These are phyloP conservation scores for Letharia columbiana DNA, from an alignment of 495 filamentous ascomycete species.

Conservation along the genomic window DNA sequence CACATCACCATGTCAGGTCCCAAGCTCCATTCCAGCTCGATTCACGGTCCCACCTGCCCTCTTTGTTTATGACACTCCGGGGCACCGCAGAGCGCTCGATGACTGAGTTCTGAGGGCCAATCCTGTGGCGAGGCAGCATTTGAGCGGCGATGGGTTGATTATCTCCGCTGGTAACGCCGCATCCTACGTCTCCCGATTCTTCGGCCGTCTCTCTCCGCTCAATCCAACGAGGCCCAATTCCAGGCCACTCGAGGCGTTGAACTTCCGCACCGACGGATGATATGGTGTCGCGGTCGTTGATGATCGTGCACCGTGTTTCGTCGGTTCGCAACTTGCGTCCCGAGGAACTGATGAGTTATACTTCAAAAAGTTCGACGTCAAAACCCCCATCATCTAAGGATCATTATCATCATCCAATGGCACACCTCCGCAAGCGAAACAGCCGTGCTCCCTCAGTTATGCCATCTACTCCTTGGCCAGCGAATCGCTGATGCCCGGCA, in stretches of 20 bases:
- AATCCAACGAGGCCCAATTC: not conserved
- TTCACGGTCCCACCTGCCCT: not conserved
- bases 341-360: not conserved
- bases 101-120: not conserved
- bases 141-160: not conserved
- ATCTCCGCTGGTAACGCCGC: not conserved
- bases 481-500: not conserved
- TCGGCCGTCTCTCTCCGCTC: not conserved
- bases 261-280: not conserved
- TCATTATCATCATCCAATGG: not conserved
- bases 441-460: not conserved
- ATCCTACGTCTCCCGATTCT: not conserved
- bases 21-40: not conserved
- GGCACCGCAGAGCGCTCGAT: not conserved
- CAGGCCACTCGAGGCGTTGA: not conserved
- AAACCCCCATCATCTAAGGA: not conserved
- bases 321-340: not conserved
- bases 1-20: not conserved
- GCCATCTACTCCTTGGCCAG: not conserved
- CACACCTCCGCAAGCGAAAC: not conserved
- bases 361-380: not conserved
- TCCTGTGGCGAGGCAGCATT: not conserved
- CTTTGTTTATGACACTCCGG: not conserved
- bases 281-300: not conserved
- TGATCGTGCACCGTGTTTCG: not conserved